Base-by-base conservation (phyloP, 352 stramenopile species). In the Phytophthora sojae region DNA sequence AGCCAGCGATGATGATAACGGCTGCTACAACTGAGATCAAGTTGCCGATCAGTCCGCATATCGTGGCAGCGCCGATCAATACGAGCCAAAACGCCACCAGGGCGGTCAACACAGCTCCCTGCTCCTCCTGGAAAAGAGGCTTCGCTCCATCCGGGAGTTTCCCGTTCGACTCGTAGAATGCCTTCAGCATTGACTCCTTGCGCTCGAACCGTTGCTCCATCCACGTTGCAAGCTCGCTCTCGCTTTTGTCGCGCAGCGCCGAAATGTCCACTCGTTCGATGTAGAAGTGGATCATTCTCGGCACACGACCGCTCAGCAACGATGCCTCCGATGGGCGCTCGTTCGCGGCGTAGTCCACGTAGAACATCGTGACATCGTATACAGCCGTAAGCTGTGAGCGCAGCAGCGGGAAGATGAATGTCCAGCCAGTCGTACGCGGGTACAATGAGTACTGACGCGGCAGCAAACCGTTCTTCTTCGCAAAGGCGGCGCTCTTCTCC, bases 301-400 rank as follows among this genome's bases (percentile, higher is more conserved):
- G 88, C 61, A 91, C 68, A 51, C 81, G 80, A 21, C 83, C 85
- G 49, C 76, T 82, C 19, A 95, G 55, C 4, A 95, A 72, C 23
- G 80, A 80, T n/a, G 69, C 56, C 68, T 95, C 88, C 21, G 83
- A 92, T 55, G 88, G 86, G 25, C 86, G 85, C 61, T 94, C 82
- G 59, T 83, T 82, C 29, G 75, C 54, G 8, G 73, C 61, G 56
- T 88, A 79, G 67, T 95, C 88, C 35, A 93, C 82, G 57, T 88
- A 95, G 65, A 93, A 93, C 80, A 95, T 88, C 15, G 86, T 95
- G 26, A 94, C 67, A 62, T 95, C 88, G 67, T 96, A 95, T 50
- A 96, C 80, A 25, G 86, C 89, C 30, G 79, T 77, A 2, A 96
- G 70, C 29, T 92, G 69, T 15, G 69, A 69, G 21, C 80, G 75